Evolutionary conservation across 192 early-diverging fungal genomes (phyloP), one percentile per base, ranked within the genome.

Genomic region (Coemansia sp.): DNA sequence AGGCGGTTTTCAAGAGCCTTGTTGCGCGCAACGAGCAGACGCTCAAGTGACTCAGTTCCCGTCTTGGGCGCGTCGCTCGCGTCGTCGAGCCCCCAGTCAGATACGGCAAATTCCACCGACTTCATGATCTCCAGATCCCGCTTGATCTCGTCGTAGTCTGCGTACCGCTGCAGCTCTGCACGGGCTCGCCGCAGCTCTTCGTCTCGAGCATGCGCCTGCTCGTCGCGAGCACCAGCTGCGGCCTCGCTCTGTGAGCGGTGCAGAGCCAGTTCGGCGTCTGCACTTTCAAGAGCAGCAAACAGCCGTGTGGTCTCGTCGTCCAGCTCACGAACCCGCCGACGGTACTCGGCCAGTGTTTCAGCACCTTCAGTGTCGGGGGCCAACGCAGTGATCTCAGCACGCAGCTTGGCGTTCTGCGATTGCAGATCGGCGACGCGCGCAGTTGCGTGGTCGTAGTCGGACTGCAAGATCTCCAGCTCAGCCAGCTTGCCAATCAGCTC

Each of bases 61-160:
- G 75, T 79, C 21, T 67, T 80, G 23, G 76, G 74, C 0, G 77
- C 75, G 17, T 51, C 52, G 3, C 23, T 17, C 9, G 67, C 71
- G 16, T 84, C 85, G n/a, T 81, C 77, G 51, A 68, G 29, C 37
- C 73, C 79, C 80, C 76, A 79, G 57, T 61, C 74, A 4, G 52
- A 78, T 68, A 67, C 78, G 60, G 87, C 86, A 54, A 92, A 90
- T 60, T 92, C 90, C 4, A 92, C 86, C 0, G 74, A 71, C 48
- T 81, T 81, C 61, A 80, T 87, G 47, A 97, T 84, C 19, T 92
- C 89, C 25, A 97, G 78, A 62, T 97, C 95, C 37, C 88, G 83
- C 70, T 91, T 92, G 37, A 95, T 86, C 63, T 91, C 87, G 57
- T 93, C 89, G 52, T 97, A 97, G 64, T 97, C 93, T 6, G 87